Evolutionary conservation across 768 basidiomycete genomes (phyloP), one percentile per base, ranked within the genome.

Genomic region (Termitomyces sp.): DNA sequence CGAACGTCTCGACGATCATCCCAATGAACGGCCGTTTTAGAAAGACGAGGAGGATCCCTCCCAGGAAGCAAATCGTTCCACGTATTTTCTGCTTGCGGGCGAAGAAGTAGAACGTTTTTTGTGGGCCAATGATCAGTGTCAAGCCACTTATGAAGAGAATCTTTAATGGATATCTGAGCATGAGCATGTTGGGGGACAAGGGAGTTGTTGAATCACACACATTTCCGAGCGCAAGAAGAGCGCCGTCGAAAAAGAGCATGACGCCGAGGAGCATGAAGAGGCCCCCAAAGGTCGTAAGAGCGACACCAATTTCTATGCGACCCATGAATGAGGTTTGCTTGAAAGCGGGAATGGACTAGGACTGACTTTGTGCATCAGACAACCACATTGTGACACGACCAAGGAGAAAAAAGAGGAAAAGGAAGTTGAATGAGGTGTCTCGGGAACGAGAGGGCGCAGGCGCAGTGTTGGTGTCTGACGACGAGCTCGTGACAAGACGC

Each of bases 71-170:
- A 49, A 81, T 61, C 5, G 92, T 89, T 45, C 97, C 97, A 18
- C 97, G 84, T 62, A 98, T 74, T 73, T 99, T 99, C 72, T 98
- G 91, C 70, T 84, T 90, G 60, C 97, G 85, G 33, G 95, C 90
- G 74, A 99, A 98, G 78, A 99, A 98, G 74, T 93, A 92, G 75
- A 97, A 95, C 20, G 94, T 97, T 77, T 98, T 98, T 62, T 90
- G 87, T 7, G 94, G 94, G 5, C 94, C 97, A 63, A 99, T 98
- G 75, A 98, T 96, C 61, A 98, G 81, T 8, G 95, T 96, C 56
- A 99, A 80, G 50, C 97, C 97, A 2, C 90, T 86, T 41, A 99
- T 72, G 78, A 99, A 99, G 62, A 98, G 83, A 66, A 98, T 82
- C 96, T 97, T 66, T n/a, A 57, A 45, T 49, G 33, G n/a, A 20